Conservation (phyloP, 2,329 filamentous ascomycete genomes). For the Pseudogymnoascus verrucosus region DNA sequence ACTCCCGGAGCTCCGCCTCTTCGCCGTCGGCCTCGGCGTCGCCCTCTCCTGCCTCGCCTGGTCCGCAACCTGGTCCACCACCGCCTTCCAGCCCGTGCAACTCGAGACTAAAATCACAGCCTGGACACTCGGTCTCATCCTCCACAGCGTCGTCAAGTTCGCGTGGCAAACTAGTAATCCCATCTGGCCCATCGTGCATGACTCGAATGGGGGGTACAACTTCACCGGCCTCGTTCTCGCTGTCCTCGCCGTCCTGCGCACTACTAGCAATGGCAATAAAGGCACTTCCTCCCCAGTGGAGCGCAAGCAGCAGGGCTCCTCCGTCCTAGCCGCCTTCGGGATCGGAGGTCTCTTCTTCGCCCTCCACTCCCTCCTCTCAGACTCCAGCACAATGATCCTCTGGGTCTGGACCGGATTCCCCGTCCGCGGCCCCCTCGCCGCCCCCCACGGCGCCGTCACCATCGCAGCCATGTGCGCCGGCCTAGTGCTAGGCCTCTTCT, state of each 20-base stretch:
- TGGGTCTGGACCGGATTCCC: constrained; percentile 99
- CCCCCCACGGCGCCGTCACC: constrained; percentile 83
- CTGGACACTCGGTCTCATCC: constrained; percentile 71
- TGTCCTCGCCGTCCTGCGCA: constrained; percentile 64
- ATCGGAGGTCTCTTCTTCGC: constrained; percentile 80
- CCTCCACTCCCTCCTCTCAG: constrained; percentile 85
- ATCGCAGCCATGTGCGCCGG: constrained; percentile 81
- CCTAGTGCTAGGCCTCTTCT: constrained; percentile 65
- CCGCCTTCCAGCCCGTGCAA: constrained; percentile 63
- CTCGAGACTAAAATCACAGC: constrained; percentile 77
- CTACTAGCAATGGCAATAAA: constrained; percentile 56
- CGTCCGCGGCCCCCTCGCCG: constrained; percentile 76
- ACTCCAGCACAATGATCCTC: constrained; percentile 96
- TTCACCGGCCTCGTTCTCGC: constrained; percentile 71
- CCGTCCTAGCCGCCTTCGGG: constrained; percentile 65
- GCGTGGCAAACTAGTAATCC: constrained; percentile 93
- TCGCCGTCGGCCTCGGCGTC: constrained; percentile 73
- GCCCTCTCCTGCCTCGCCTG: constrained; percentile 75
- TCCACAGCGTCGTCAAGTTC: constrained; percentile 85
- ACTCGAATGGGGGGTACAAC: constrained; percentile 87
- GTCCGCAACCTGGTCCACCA: constrained; percentile 72
- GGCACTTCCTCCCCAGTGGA: constrained; percentile 34
- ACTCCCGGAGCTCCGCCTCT: constrained; percentile 67
- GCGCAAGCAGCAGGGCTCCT: constrained; percentile 57
- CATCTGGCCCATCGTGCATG: constrained; percentile 90